These are phyloP conservation scores for Linaria vulgaris DNA, from an alignment of 257 asterid species.

Conservation along the genomic window DNA sequence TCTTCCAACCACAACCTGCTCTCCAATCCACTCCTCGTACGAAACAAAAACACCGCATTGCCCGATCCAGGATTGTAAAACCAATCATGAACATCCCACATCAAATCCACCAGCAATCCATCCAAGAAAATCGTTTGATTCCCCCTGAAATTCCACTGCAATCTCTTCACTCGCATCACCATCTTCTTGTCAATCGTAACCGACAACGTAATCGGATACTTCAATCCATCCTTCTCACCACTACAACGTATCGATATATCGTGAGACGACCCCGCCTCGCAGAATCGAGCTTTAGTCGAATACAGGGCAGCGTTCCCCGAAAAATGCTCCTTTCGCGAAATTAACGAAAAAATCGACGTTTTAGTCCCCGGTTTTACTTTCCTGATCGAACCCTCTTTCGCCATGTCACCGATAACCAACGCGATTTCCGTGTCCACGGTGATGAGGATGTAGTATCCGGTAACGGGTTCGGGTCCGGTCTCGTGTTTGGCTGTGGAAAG, in stretches of 20 bases:
- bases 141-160: slow-evolving; percentile 78
- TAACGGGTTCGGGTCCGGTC: slow-evolving; percentile 72
- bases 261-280: slow-evolving; percentile 40
- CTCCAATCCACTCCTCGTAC: slow-evolving; percentile 58
- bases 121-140: slow-evolving; percentile 64
- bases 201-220: slow-evolving; percentile 44
- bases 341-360: slow-evolving; percentile 34
- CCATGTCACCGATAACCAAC: slow-evolving; percentile 48
- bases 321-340: slow-evolving; percentile 57
- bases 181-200: slow-evolving; percentile 51
- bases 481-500: slow-evolving; percentile 68
- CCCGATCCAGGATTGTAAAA: slow-evolving; percentile 43
- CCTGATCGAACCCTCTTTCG: slow-evolving; percentile 26
- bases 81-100: slow-evolving; percentile 88
- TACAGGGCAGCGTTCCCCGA: slow-evolving; percentile 44
- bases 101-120: slow-evolving; percentile 58
- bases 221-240: slow-evolving; percentile 48
- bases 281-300: slow-evolving; percentile 57
- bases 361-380: slow-evolving; percentile 30
- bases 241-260: slow-evolving; percentile 51
- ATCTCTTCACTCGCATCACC: slow-evolving; percentile 50
- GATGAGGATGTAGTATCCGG: slow-evolving; percentile 51
- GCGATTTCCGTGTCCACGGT: slow-evolving; percentile 57
- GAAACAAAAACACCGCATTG: slow-evolving; percentile 59
- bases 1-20: slow-evolving; percentile 65